Evolutionary conservation across 2,329 filamentous ascomycete species (phyloP).

Genomic region (Chlorencoelia australis): DNA sequence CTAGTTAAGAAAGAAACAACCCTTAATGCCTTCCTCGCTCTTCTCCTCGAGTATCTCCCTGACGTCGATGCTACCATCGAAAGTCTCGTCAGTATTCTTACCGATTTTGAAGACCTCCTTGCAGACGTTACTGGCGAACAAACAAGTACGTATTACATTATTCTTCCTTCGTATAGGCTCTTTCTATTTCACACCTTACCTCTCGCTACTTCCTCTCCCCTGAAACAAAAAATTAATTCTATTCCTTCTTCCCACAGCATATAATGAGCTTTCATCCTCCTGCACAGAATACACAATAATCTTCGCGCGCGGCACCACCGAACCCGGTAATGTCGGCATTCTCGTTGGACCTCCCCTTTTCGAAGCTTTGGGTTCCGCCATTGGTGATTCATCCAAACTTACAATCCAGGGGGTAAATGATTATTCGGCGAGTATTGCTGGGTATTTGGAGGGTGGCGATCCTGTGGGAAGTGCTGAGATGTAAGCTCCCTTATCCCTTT

Average conservation of each 20-base stretch:
- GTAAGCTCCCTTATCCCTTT: conserved; percentile 12
- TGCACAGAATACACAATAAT: conserved; percentile 33
- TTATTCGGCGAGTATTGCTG: conserved; percentile 24
- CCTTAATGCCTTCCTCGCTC: conserved; percentile 18
- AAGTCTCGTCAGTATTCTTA: conserved; percentile 13
- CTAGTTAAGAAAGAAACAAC: conserved; percentile 11
- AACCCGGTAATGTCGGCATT: conserved; percentile 36
- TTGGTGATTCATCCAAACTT: conserved; percentile 13
- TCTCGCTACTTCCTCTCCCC: too few species aligned
- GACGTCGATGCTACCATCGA: conserved; percentile 14
- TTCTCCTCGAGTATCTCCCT: conserved; percentile 19
- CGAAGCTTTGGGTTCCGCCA: conserved; percentile 15
- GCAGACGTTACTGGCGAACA: conserved; percentile 13
- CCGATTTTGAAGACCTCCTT: conserved; percentile 16
- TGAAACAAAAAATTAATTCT: too few species aligned
- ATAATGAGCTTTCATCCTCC: conserved; percentile 17
- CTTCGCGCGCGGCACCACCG: conserved; percentile 38
- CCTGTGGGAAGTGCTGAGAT: conserved; percentile 18
- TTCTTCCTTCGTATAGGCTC: too few species aligned
- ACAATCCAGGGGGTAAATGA: conserved; percentile 25
- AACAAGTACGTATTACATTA: too few species aligned
- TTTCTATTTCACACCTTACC: too few species aligned
- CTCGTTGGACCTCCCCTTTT: conserved; percentile 27
- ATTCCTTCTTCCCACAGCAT: too few species aligned
- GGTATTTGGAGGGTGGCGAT: conserved; percentile 21